Conservation (phyloP, 805 yeast species). For the Saturnispora galanensis region DNA sequence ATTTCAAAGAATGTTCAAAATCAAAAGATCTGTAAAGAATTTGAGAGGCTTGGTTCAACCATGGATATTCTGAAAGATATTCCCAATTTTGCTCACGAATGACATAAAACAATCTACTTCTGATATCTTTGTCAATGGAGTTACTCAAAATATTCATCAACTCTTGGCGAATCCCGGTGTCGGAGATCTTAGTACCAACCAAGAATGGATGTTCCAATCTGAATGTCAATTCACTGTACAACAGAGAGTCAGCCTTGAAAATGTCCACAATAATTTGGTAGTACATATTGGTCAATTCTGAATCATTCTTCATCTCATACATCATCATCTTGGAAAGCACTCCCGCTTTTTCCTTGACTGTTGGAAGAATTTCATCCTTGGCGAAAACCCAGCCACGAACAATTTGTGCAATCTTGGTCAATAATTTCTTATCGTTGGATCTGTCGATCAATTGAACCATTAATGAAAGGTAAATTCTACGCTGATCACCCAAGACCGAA, state of each 20-base stretch:
- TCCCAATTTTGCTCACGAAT: conserved; percentile 98
- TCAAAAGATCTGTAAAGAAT: conserved; percentile 73
- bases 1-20: conserved; percentile 33
- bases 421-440: conserved; percentile 65
- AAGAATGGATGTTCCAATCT: conserved; percentile 94
- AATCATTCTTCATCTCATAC: conserved; percentile 81
- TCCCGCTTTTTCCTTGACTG: conserved; percentile 93
- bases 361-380: conserved; percentile 76
- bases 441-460: conserved; percentile 87
- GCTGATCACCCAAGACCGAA: conserved; percentile 82
- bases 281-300: conserved; percentile 64
- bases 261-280: conserved; percentile 81
- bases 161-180: conserved; percentile 61
- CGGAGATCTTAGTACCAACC: conserved; percentile 82
- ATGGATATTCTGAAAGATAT: conserved; percentile 79
- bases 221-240: conserved; percentile 81
- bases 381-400: conserved; percentile 88
- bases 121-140: conserved; percentile 68
- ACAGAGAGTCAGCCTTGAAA: conserved; percentile 68
- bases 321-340: conserved; percentile 88
- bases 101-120: conserved; percentile 73
- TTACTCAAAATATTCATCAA: conserved; percentile 71
- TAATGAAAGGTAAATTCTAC: conserved; percentile 76
- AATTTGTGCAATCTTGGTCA: conserved; percentile 64
- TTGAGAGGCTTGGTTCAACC: conserved; percentile 92